Conservation (phyloP, 768 basidiomycete genomes). For the Polyporus arcularius region DNA sequence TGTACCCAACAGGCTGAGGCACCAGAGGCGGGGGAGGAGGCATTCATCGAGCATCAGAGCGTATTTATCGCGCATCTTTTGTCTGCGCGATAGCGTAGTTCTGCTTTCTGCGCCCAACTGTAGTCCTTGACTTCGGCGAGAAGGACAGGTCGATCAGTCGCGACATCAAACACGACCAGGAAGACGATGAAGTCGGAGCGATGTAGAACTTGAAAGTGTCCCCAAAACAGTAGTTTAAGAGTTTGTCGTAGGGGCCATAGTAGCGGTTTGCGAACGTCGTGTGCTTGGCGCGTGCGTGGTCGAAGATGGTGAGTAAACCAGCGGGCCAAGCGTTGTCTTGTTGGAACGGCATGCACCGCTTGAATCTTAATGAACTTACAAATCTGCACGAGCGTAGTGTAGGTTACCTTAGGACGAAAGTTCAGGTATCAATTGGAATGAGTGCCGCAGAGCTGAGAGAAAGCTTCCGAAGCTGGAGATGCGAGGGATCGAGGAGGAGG, state of each 20-base stretch:
- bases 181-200: slow-evolving; percentile 28
- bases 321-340: slow-evolving; percentile 28
- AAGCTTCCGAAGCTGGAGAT: no score
- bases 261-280: slow-evolving; percentile 33
- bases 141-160: slow-evolving; percentile 36
- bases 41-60: slow-evolving; percentile 32
- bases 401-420: no score
- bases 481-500: no score
- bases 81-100: slow-evolving; percentile 34
- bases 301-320: slow-evolving; percentile 35
- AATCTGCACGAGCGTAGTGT: no score
- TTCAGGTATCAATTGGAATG: no score
- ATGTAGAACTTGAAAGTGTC: slow-evolving; percentile 29
- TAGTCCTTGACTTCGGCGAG: slow-evolving; percentile 7
- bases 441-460: no score
- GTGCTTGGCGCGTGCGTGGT: slow-evolving; percentile 26
- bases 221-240: slow-evolving; percentile 37
- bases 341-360: not conserved
- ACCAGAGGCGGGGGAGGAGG: slow-evolving; percentile 34
- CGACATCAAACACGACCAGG: slow-evolving; percentile 14
- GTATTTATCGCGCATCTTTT: slow-evolving; percentile 32
- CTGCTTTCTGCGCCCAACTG: slow-evolving; percentile 17
- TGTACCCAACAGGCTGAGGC: slow-evolving; percentile 38
- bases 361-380: not conserved
- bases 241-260: slow-evolving; percentile 41